Base-by-base conservation (phyloP, 192 early-diverging fungal species). In the Pilobolus umbonatus region DNA sequence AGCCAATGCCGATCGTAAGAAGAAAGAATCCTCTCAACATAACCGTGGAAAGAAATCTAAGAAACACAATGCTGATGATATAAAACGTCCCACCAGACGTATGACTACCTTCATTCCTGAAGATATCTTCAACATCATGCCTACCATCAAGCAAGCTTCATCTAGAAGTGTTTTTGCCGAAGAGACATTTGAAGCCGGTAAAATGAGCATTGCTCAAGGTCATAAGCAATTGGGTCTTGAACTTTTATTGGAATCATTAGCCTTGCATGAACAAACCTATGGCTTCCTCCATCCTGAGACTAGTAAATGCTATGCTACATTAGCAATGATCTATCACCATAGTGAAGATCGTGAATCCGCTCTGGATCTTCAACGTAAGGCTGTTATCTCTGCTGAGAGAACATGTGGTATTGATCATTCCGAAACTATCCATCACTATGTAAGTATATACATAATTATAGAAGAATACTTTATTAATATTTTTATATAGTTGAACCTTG, bases 181-280 rank as follows among this genome's bases (percentile, higher is more conserved):
- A 68, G 92, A 96, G 64, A 81, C 89, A 0, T 86, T 90, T 57
- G 93, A 96, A 64, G 88, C 92, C 31, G 96, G 88, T 12, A 82
- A 87, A 46, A 74, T 85, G 62, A 82, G 76, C 22, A 65, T 96
- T 44, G 77, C 87, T 12, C 85, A 92, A 68, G 88, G 88, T 6
- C 85, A 96, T 49, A 85, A 80, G 48, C 75, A 88, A 57, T 45
- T 88, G 31, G 93, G 89, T 9, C 55, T 92, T 38, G 94, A 98
- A 65, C 69, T 96, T 31, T 68, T 93, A 56, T 57, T 81, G 25
- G 92, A 98, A 69, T 88, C 94, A 11, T 68, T 90, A 51, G 70
- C 88, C 4, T 73, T 98, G 19, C 92, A 92, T 68, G 96, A 99
- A 75, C 94, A 96, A 71, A 88, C 87, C 12, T 95, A 88, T 70